These are phyloP conservation scores for Phytophthora cajani DNA, from an alignment of 352 stramenopile species.

Conservation along the genomic window DNA sequence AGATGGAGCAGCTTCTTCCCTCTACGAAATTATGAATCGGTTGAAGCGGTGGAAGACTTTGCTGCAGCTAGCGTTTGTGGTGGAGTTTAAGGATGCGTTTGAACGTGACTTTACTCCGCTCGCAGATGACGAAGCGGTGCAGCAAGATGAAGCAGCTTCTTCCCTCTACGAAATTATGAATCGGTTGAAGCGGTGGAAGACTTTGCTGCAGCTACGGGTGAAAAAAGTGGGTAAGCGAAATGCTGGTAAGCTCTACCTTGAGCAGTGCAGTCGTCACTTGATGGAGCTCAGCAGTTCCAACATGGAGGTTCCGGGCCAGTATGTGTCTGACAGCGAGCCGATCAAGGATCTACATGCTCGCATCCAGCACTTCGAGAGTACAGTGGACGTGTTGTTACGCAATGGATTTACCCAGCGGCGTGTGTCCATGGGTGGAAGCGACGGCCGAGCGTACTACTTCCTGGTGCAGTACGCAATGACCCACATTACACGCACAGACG, in stretches of 20 bases:
- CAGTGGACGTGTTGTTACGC: slow-evolving; percentile 83
- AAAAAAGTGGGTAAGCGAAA: slow-evolving; percentile 77
- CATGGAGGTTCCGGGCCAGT: slow-evolving; percentile 93
- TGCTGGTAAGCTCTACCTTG: slow-evolving; percentile 77
- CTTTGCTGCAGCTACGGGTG: slow-evolving; percentile 85
- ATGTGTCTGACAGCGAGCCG: slow-evolving; percentile 90
- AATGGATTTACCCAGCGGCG: slow-evolving; percentile 93
- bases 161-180: slow-evolving; percentile 90
- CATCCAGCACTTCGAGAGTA: slow-evolving; percentile 90
- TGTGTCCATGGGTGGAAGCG: slow-evolving; percentile 89
- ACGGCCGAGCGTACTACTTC: slow-evolving; percentile 91
- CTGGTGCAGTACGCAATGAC: slow-evolving; percentile 94
- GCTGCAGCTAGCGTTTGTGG: slow-evolving; percentile 86
- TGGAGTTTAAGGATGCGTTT: slow-evolving; percentile 88
- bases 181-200: slow-evolving; percentile 92
- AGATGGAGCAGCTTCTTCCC: slow-evolving; percentile 46
- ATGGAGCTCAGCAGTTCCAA: slow-evolving; percentile 88
- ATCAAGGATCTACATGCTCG: slow-evolving; percentile 93
- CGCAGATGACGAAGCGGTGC: slow-evolving; percentile 30
- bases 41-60: slow-evolving; percentile 93
- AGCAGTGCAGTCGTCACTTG: slow-evolving; percentile 90
- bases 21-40: slow-evolving; percentile 89
- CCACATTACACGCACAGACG: slow-evolving; percentile 93
- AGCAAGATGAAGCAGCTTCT: slow-evolving; percentile 37
- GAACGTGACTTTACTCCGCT: slow-evolving; percentile 83